Conservation (phyloP, 2,329 filamentous ascomycete species). For the Amauroascus verrucosus region DNA sequence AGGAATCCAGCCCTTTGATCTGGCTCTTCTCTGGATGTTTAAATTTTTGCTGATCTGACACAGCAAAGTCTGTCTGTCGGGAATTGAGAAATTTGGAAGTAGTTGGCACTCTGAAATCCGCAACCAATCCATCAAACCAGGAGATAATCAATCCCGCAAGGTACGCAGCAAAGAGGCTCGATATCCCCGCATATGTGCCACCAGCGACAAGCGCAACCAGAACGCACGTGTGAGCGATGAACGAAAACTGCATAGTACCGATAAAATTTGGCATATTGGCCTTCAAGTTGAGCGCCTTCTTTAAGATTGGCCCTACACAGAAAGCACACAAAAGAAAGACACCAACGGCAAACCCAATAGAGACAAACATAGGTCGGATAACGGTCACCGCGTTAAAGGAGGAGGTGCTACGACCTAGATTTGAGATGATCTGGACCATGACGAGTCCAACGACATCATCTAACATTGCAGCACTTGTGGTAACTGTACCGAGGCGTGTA, state of each 20-base stretch:
- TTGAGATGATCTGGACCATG: constrained; percentile 65
- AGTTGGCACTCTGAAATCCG: too few species aligned
- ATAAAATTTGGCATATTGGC: not conserved
- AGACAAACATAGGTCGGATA: constrained; percentile 37
- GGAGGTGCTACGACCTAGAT: constrained; percentile 36
- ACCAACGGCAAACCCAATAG: constrained; percentile 22
- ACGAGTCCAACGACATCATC: constrained; percentile 70
- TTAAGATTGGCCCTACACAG: constrained; percentile 15
- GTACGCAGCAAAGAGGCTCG: constrained; percentile 48
- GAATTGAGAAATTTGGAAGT: too few species aligned
- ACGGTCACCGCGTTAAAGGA: constrained; percentile 32
- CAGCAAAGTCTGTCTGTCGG: too few species aligned
- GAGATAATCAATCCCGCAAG: constrained; percentile 44
- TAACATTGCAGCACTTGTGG: constrained; percentile 66
- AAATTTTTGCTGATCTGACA: too few species aligned
- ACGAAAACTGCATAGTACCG: not conserved
- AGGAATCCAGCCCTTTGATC: too few species aligned
- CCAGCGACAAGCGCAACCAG: constrained; percentile 40
- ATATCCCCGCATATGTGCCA: constrained; percentile 47
- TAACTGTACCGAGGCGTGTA: constrained; percentile 50
- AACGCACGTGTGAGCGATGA: constrained; percentile 18
- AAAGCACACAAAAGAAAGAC: constrained; percentile 24
- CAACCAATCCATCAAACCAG: constrained; percentile 24
- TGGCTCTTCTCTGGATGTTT: too few species aligned
- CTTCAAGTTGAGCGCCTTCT: not conserved